phyloP scores from a whole-genome alignment of 2,329 filamentous ascomycete genomes.

The Juglanconis oblonga region DNA sequence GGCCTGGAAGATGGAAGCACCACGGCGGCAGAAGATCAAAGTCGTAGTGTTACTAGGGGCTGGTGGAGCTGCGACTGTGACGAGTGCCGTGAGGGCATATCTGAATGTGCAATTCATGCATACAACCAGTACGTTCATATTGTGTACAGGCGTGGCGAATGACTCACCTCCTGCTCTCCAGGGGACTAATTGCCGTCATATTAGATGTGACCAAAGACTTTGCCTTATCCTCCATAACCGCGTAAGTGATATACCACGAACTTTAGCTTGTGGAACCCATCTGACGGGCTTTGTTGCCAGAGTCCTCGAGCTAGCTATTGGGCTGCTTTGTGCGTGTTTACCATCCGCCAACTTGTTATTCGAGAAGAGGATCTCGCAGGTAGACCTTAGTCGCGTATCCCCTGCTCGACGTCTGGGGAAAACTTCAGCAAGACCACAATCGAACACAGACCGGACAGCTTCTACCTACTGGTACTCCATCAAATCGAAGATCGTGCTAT shows the following conservation, averaged over 20 bases:
- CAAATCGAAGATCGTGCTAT: not conserved
- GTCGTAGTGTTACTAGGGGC: constrained; percentile 29
- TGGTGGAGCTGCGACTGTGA: constrained; percentile 27
- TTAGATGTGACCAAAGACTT: not conserved
- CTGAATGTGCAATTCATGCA: constrained; percentile 23
- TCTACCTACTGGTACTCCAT: constrained; percentile 3
- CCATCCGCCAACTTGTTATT: constrained; percentile 21
- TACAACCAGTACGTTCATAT: constrained; percentile 15
- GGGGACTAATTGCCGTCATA: not conserved
- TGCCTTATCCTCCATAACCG: not conserved
- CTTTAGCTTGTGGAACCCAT: not conserved
- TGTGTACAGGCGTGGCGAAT: not conserved
- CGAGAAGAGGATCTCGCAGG: not conserved
- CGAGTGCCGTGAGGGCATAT: constrained; percentile 27
- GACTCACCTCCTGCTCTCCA: not conserved
- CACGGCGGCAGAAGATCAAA: constrained; percentile 29
- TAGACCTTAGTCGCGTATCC: not conserved
- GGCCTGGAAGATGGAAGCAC: constrained; percentile 28
- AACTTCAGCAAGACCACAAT: not conserved
- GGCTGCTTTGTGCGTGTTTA: constrained; percentile 25
- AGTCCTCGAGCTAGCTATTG: constrained; percentile 24
- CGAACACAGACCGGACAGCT: not conserved
- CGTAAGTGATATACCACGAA: not conserved
- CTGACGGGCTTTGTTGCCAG: not conserved
- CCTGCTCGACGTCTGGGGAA: not conserved